Evolutionary conservation across 2,329 filamentous ascomycete genomes (phyloP).

Genomic region (Claviceps spartinae): DNA sequence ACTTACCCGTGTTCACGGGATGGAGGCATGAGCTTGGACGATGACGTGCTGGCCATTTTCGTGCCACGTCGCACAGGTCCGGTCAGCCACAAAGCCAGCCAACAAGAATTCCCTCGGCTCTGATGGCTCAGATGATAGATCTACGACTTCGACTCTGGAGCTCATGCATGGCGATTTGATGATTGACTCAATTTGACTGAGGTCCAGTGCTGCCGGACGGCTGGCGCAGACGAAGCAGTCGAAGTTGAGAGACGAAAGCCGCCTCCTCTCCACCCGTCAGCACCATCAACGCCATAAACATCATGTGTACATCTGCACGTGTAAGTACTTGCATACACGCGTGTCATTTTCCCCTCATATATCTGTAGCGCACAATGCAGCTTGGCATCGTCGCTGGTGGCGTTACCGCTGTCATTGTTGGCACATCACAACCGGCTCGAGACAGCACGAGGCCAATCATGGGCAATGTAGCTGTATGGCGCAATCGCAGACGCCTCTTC

Average conservation of each 20-base stretch:
- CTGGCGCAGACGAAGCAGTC: no score
- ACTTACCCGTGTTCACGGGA: not conserved
- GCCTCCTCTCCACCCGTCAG: no score
- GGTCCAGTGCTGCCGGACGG: no score
- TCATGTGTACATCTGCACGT: no score
- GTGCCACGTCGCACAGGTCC: not conserved
- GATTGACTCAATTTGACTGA: no score
- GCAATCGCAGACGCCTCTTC: conserved; percentile 3
- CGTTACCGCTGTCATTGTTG: not conserved
- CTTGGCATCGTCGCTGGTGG: not conserved
- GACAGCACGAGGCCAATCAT: conserved; percentile 4
- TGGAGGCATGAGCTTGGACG: conserved; percentile 1
- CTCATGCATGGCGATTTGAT: no score
- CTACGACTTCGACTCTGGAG: no score
- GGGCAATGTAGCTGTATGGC: conserved; percentile 1
- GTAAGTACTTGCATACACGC: no score
- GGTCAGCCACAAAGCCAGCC: not conserved
- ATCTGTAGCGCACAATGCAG: not conserved
- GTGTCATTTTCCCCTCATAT: no score
- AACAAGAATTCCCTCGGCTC: not conserved
- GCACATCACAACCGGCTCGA: not conserved
- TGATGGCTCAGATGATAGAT: not conserved
- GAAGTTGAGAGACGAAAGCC: no score
- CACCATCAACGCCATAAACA: no score
- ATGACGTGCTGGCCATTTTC: conserved; percentile 2